Conservation (phyloP, 2,329 filamentous ascomycete species). For the Chrysosporium queenslandicum region DNA sequence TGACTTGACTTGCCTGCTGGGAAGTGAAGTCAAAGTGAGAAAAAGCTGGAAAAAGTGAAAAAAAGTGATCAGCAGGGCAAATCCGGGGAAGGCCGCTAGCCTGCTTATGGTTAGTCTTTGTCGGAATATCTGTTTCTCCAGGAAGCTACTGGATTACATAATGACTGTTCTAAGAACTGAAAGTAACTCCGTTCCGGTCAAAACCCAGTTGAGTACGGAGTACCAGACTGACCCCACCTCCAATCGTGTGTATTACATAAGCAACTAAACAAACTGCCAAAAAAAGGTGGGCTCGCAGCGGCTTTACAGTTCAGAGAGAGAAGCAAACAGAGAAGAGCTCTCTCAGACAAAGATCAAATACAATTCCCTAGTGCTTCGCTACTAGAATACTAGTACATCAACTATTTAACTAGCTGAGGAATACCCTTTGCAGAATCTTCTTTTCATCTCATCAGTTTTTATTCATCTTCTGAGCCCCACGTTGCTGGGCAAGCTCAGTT, state of each 20-base stretch:
- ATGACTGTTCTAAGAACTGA: neutral
- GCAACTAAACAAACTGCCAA: conserved; percentile 10
- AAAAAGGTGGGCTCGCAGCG: conserved; percentile 1
- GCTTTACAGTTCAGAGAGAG: neutral
- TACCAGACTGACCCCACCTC: neutral
- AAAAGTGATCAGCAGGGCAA: conserved; percentile 7
- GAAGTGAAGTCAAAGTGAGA: too few species aligned
- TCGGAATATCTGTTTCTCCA: conserved; percentile 1
- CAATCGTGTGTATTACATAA: neutral
- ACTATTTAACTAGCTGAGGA: neutral
- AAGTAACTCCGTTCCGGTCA: neutral
- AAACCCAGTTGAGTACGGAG: neutral
- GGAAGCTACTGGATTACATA: neutral
- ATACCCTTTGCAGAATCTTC: too few species aligned
- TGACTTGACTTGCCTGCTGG: too few species aligned
- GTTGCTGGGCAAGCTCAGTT: conserved; percentile 19
- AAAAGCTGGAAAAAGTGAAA: neutral
- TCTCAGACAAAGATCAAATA: neutral
- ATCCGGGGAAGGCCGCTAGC: conserved; percentile 12
- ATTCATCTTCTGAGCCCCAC: conserved; percentile 17
- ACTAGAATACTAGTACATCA: neutral
- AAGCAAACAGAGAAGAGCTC: neutral
- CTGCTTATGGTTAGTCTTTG: neutral
- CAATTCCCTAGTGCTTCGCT: neutral
- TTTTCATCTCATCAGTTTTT: neutral